A percentile compares a stretch with the other conserved stretches of the same genome.
These are phyloP conservation scores for Botrytis hyacinthi DNA, from an alignment of 2,329 filamentous ascomycete genomes.

Conservation along the genomic window DNA sequence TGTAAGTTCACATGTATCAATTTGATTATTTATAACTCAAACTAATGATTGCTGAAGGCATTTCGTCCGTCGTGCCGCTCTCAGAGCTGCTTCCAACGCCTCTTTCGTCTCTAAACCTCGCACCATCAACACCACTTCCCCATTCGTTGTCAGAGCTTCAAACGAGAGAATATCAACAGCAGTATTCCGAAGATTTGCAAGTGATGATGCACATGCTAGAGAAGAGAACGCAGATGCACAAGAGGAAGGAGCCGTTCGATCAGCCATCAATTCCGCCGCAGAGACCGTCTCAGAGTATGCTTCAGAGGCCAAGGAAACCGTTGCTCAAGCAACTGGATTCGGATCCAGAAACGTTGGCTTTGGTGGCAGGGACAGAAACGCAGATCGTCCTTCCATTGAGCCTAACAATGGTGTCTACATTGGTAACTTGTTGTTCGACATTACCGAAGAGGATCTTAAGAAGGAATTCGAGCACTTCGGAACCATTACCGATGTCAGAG, in stretches of 20 bases:
- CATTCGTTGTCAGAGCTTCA: conserved; percentile 39
- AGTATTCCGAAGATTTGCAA: conserved; percentile 49
- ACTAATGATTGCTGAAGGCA: conserved; percentile 33
- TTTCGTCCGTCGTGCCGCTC: conserved; percentile 53
- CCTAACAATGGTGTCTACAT: conserved; percentile 51
- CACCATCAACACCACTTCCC: conserved; percentile 42
- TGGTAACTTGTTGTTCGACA: conserved; percentile 69
- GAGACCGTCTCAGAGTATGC: conserved; percentile 21
- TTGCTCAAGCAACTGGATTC: conserved; percentile 23
- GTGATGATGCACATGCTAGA: conserved; percentile 42
- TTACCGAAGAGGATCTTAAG: conserved; percentile 58
- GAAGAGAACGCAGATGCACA: conserved; percentile 21
- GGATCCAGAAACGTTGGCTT: background rate
- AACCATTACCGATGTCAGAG: conserved; percentile 48
- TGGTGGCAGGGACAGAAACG: background rate
- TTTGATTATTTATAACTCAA: background rate
- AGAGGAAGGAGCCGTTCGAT: conserved; percentile 34
- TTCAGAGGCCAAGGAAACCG: conserved; percentile 17
- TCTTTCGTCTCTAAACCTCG: conserved; percentile 45
- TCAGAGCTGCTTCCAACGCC: conserved; percentile 49
- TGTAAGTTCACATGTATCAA: conserved; percentile 2
- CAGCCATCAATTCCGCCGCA: conserved; percentile 30
- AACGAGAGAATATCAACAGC: conserved; percentile 35
- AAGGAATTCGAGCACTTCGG: conserved; percentile 59
- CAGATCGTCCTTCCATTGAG: background rate